phyloP scores from a whole-genome alignment of 1,284 basidiomycete species.

The Pseudozyma pruni region DNA sequence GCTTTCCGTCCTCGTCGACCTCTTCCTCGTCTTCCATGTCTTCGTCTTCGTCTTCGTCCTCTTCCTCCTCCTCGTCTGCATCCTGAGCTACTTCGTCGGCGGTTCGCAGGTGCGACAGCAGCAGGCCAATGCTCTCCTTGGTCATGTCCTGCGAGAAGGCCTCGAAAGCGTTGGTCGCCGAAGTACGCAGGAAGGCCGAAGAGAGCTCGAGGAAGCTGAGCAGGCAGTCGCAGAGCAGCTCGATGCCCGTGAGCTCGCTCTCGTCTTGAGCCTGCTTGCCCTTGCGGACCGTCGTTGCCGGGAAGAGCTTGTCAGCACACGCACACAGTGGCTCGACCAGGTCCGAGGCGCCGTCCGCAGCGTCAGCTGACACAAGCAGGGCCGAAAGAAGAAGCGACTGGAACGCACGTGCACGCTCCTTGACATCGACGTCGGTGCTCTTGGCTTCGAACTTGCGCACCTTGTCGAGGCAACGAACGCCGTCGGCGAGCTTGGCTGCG shows the following conservation, averaged over 20 bases:
- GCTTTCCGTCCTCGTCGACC: slow-evolving; percentile 67
- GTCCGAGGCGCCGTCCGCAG: slow-evolving; percentile 68
- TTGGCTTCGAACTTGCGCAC: slow-evolving; percentile 47
- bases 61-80: slow-evolving; percentile 33
- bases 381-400: slow-evolving; percentile 53
- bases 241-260: slow-evolving; percentile 75
- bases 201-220: slow-evolving; percentile 88
- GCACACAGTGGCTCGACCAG: slow-evolving; percentile 62
- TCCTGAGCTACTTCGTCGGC: slow-evolving; percentile 22
- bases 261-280: slow-evolving; percentile 68
- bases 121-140: slow-evolving; percentile 81
- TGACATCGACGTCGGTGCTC: slow-evolving; percentile 15
- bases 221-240: slow-evolving; percentile 85
- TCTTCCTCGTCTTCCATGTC: slow-evolving; percentile 40
- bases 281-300: slow-evolving; percentile 18
- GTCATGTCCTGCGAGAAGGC: slow-evolving; percentile 78
- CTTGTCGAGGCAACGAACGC: slow-evolving; percentile 37
- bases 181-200: slow-evolving; percentile 81
- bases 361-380: slow-evolving; percentile 69
- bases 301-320: slow-evolving; percentile 57
- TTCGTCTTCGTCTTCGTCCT: slow-evolving; percentile 17
- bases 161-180: slow-evolving; percentile 84
- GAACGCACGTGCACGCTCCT: slow-evolving; percentile 49
- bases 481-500: slow-evolving; percentile 38
- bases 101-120: slow-evolving; percentile 71